A percentile compares a stretch with the other conserved stretches of the same genome.
Conservation (phyloP, 768 basidiomycete species). For the Lepiota subincarnata region DNA sequence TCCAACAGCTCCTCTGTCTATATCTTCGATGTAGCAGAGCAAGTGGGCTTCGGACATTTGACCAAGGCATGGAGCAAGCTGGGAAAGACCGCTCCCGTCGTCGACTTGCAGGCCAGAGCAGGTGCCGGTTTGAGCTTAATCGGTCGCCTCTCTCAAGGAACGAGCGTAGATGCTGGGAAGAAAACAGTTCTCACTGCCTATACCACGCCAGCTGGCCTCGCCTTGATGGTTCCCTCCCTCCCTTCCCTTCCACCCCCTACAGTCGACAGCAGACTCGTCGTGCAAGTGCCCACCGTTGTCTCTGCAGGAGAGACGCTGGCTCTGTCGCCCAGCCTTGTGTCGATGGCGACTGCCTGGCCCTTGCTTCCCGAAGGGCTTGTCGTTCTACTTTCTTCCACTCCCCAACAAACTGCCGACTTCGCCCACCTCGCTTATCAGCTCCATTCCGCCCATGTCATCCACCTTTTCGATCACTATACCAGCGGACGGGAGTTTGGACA, state of each 20-base stretch:
- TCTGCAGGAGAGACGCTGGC: constrained; percentile 60
- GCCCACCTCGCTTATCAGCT: constrained; percentile 73
- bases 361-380: constrained; percentile 63
- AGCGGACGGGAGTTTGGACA: constrained; percentile 73
- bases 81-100: constrained; percentile 46
- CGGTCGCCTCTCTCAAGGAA: constrained; percentile 75
- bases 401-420: constrained; percentile 78
- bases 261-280: constrained; percentile 61
- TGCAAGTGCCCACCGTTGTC: constrained; percentile 80
- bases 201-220: constrained; percentile 80
- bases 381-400: constrained; percentile 78
- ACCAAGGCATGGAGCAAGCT: constrained; percentile 62
- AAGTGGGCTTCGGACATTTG: constrained; percentile 74
- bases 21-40: constrained; percentile 79
- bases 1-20: constrained; percentile 64
- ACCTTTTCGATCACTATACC: constrained; percentile 87
- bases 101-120: constrained; percentile 74
- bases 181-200: constrained; percentile 70
- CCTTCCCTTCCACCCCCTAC: constrained; percentile 63
- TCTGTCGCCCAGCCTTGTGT: constrained; percentile 73
- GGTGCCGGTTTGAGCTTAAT: constrained; percentile 81
- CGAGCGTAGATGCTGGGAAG: constrained; percentile 60
- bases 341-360: constrained; percentile 55
- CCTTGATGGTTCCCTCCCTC: constrained; percentile 78
- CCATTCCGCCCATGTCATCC: constrained; percentile 66